Conservation (phyloP, 78 protist genomes). For the Protostelium mycophagum region DNA sequence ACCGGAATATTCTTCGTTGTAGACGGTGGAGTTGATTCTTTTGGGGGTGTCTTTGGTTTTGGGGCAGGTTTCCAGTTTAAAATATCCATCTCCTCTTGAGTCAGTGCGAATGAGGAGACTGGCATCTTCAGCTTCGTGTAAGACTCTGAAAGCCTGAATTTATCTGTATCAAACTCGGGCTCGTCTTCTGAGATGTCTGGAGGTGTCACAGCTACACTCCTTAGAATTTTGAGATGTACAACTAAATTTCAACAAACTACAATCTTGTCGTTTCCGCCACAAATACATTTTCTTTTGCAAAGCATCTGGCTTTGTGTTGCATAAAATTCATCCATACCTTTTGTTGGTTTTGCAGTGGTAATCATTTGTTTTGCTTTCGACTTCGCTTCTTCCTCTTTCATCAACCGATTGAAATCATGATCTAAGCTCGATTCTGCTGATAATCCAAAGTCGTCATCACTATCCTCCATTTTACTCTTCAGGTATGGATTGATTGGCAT, state of each 20-base stretch:
- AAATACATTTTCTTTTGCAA: too few relatives aligned
- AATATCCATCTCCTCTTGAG: neutral
- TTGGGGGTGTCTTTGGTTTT: neutral
- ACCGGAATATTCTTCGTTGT: too few relatives aligned
- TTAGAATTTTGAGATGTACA: neutral
- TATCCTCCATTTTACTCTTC: neutral
- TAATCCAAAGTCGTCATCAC: neutral
- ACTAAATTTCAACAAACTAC: too few relatives aligned
- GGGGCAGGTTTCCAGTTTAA: neutral
- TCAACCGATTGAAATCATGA: neutral
- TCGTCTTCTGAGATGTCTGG: neutral
- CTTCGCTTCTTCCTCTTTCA: neutral
- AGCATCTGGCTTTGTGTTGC: too few relatives aligned
- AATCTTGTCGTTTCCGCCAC: too few relatives aligned
- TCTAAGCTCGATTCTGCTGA: neutral
- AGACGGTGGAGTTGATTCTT: too few relatives aligned
- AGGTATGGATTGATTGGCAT: neutral
- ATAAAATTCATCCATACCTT: neutral
- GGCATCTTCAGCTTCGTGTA: neutral
- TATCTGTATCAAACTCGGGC: neutral
- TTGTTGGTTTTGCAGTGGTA: neutral
- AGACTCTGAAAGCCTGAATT: neutral
- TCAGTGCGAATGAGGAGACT: neutral
- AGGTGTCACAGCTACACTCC: neutral
- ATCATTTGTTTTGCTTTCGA: neutral